Evolutionary conservation across 108 stramenopile genomes (phyloP).

Genomic region (Bacterosira constricta): DNA sequence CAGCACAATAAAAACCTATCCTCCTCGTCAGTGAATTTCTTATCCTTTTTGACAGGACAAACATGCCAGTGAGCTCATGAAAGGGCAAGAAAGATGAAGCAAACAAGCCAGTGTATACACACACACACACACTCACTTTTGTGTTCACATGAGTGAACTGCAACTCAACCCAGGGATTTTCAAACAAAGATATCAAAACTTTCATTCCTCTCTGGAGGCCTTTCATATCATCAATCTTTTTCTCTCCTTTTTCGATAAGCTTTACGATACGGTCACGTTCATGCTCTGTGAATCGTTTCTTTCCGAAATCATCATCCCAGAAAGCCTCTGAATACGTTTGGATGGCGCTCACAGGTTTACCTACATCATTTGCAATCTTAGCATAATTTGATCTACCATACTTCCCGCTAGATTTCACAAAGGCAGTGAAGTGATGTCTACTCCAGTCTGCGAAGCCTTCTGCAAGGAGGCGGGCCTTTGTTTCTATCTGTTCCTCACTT

Average conservation of each 20-base stretch:
- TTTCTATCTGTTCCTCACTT: conserved; percentile 75
- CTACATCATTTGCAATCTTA: conserved; percentile 85
- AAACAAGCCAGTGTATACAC: no score
- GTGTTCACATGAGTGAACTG: conserved; percentile 72
- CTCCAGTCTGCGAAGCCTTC: conserved; percentile 93
- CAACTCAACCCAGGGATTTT: conserved; percentile 88
- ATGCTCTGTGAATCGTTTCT: conserved; percentile 69
- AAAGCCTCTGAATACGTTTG: conserved; percentile 86
- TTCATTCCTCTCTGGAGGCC: conserved; percentile 67
- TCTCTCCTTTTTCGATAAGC: conserved; percentile 83
- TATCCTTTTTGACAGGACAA: no score
- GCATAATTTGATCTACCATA: conserved; percentile 86
- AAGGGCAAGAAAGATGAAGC: no score
- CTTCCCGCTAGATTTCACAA: conserved; percentile 63
- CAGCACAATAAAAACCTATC: conserved; percentile 54
- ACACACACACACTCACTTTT: no score
- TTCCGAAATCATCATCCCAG: conserved; percentile 71
- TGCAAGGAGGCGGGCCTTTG: conserved; percentile 78
- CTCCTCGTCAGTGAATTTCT: conserved; percentile 49
- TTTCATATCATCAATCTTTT: conserved; percentile 81
- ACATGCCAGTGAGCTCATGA: no score
- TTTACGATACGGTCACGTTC: conserved; percentile 85
- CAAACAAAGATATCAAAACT: conserved; percentile 77
- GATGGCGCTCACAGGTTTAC: conserved; percentile 85
- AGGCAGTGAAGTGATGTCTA: conserved; percentile 80